A percentile compares a stretch with the other conserved stretches of the same genome.
These are phyloP conservation scores for Lachancea thermotolerans DNA, from an alignment of 805 yeast genomes.

Conservation along the genomic window DNA sequence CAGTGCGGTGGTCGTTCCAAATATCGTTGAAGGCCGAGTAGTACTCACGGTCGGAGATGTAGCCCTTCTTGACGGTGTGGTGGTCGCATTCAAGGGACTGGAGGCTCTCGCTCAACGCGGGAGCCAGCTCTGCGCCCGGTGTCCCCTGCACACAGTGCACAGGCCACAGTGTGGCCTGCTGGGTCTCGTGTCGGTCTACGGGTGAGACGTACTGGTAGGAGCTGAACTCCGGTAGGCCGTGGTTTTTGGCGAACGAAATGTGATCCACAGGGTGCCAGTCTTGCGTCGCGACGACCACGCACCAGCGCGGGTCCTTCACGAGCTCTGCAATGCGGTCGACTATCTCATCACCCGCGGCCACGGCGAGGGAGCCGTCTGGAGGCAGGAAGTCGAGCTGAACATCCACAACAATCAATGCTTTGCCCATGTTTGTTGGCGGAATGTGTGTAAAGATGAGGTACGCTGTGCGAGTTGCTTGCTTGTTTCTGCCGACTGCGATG, in stretches of 20 bases:
- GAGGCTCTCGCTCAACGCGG: constrained; percentile 1
- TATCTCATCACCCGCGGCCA: constrained; percentile 52
- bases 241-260: constrained; percentile 73
- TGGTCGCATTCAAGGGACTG: constrained; percentile 31
- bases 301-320: constrained; percentile 46
- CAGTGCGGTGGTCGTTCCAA: constrained; percentile 69
- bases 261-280: constrained; percentile 88
- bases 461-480: neutral
- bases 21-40: constrained; percentile 82
- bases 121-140: constrained; percentile 57
- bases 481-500: neutral
- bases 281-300: constrained; percentile 59
- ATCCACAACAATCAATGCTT: constrained; percentile 70
- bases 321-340: constrained; percentile 47
- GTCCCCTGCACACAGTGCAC: constrained; percentile 79
- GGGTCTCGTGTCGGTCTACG: constrained; percentile 28
- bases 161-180: constrained; percentile 66
- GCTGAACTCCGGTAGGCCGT: constrained; percentile 46
- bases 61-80: constrained; percentile 63
- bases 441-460: neutral
- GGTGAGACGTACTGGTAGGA: constrained; percentile 48
- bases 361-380: constrained; percentile 71
- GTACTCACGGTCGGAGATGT: constrained; percentile 64
- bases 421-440: constrained; percentile 2
- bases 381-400: constrained; percentile 84